These are phyloP conservation scores for Mycena albidolilacea DNA, from an alignment of 768 basidiomycete genomes.

Conservation along the genomic window DNA sequence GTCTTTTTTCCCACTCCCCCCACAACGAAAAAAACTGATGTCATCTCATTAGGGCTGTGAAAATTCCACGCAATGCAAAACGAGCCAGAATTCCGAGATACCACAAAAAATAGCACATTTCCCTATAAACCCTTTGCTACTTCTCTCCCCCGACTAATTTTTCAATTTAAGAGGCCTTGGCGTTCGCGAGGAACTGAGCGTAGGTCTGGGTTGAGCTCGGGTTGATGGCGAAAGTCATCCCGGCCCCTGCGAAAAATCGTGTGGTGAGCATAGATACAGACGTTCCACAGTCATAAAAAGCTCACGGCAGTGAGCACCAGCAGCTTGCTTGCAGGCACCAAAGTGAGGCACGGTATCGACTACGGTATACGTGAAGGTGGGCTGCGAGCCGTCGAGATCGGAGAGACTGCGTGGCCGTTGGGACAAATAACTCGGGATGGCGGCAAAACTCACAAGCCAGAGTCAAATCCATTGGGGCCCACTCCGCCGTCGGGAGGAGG, in stretches of 20 bases:
- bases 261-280: not conserved
- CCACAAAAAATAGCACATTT: not conserved
- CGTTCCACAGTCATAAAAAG: not conserved
- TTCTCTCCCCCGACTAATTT: not conserved
- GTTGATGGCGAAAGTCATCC: constrained; percentile 34
- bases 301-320: constrained; percentile 39
- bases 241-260: too few species aligned
- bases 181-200: constrained; percentile 31
- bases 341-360: constrained; percentile 38
- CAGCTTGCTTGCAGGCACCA: constrained; percentile 42
- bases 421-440: not conserved
- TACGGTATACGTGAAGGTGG: constrained; percentile 35
- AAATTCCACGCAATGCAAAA: not conserved
- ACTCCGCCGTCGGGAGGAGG: constrained; percentile 40
- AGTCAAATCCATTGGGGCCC: constrained; percentile 35
- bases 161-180: constrained; percentile 23
- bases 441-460: constrained; percentile 37
- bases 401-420: constrained; percentile 21
- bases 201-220: constrained; percentile 31
- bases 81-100: constrained; percentile 12
- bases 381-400: constrained; percentile 37
- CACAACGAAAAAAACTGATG: too few species aligned
- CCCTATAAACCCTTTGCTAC: not conserved
- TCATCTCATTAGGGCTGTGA: not conserved
- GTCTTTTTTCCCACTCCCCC: not conserved